Evolutionary conservation across 179 eudicot genomes (phyloP).

Genomic region (Camellia oleifera): DNA sequence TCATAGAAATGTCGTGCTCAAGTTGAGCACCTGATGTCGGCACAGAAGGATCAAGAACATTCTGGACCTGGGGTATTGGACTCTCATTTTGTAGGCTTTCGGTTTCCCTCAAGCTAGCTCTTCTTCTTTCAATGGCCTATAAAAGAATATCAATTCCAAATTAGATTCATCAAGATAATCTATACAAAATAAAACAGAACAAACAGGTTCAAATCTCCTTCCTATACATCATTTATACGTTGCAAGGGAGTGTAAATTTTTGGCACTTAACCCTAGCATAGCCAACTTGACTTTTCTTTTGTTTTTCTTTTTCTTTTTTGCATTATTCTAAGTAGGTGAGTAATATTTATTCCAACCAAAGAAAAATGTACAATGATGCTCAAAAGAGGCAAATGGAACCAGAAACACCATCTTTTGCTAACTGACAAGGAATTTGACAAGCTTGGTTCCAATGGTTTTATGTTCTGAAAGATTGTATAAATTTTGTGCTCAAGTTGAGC

Average conservation of each 20-base stretch:
- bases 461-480: not conserved
- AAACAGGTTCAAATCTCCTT: not conserved
- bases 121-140: conserved; percentile 73
- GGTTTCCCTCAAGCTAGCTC: conserved; percentile 46
- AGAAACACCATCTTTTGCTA: not conserved
- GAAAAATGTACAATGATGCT: not conserved
- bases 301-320: not conserved
- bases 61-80: conserved; percentile 28
- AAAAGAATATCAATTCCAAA: conserved; percentile 4
- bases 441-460: not conserved
- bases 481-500: not conserved
- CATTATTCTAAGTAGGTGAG: not conserved
- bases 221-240: not conserved
- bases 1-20: conserved; percentile 40
- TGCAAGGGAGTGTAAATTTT: not conserved
- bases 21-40: conserved; percentile 37
- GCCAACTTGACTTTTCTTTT: not conserved
- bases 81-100: conserved; percentile 32
- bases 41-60: conserved; percentile 18
- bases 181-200: not conserved
- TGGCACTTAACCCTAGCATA: not conserved
- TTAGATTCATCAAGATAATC: not conserved
- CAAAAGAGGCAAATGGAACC: not conserved
- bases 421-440: not conserved
- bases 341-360: not conserved